Conservation (phyloP, 2,329 filamentous ascomycete species). For the Ilyonectria destructans region DNA sequence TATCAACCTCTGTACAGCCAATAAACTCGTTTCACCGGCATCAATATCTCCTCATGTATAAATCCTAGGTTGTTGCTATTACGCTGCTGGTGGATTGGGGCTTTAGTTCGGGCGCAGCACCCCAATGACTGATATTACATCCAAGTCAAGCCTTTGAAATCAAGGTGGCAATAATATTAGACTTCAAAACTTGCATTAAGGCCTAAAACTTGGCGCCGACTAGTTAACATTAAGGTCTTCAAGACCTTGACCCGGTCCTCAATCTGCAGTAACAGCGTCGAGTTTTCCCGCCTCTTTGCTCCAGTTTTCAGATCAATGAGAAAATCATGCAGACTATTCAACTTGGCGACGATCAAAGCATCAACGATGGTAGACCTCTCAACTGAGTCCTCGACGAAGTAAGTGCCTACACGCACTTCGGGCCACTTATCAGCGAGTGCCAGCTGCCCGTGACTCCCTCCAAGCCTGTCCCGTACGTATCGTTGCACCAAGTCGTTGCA, state of each 20-base stretch:
- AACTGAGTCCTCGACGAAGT: not conserved
- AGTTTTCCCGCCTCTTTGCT: not conserved
- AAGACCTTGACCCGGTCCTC: not conserved
- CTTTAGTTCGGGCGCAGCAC: too few species aligned
- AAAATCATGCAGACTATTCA: not conserved
- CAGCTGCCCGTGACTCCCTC: not conserved
- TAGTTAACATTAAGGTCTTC: not conserved
- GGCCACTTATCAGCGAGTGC: not conserved
- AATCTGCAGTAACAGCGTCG: not conserved
- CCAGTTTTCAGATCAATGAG: not conserved
- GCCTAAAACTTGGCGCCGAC: not conserved
- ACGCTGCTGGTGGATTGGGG: too few species aligned
- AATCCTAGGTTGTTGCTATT: too few species aligned
- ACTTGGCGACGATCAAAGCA: not conserved
- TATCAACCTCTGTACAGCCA: too few species aligned
- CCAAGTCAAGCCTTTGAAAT: not conserved
- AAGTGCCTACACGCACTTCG: not conserved
- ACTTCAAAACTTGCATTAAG: not conserved
- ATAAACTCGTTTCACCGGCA: too few species aligned
- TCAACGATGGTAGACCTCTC: not conserved
- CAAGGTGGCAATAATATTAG: not conserved
- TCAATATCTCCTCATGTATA: too few species aligned
- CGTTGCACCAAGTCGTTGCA: not conserved
- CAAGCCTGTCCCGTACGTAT: not conserved
- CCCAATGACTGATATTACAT: not conserved